These are phyloP conservation scores for Linnemannia hyalina DNA, from an alignment of 192 early-diverging fungal genomes.

Conservation along the genomic window DNA sequence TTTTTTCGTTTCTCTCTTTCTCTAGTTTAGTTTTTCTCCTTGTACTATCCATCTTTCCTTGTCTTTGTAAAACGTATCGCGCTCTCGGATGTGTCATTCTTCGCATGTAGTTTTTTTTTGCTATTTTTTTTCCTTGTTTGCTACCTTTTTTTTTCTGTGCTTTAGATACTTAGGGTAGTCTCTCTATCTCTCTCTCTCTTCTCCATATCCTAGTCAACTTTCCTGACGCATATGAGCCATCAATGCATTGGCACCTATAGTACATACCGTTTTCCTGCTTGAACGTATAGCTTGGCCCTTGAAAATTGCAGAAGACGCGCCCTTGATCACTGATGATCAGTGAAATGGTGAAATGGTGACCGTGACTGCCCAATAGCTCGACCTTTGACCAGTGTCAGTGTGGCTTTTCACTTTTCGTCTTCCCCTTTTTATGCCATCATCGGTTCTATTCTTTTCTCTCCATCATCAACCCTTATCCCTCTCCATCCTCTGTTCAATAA, in stretches of 20 bases:
- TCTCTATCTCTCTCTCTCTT: background rate
- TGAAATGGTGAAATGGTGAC: too few species aligned
- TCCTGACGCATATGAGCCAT: background rate
- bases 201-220: background rate
- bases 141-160: background rate
- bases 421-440: background rate
- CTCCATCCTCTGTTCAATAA: background rate
- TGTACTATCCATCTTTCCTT: background rate
- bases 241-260: background rate
- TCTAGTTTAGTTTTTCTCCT: background rate
- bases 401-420: background rate
- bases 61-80: background rate
- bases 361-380: too few species aligned
- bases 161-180: background rate
- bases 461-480: background rate
- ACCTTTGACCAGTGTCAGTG: too few species aligned
- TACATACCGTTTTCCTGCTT: background rate
- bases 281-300: background rate
- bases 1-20: background rate
- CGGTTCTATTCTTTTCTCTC: too few species aligned
- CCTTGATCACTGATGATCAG: too few species aligned
- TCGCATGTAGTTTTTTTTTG: background rate
- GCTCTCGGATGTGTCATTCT: background rate
- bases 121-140: background rate
- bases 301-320: too few species aligned